Evolutionary conservation across 2,329 filamentous ascomycete species (phyloP), one percentile per base, ranked within the genome.

Genomic region (Alternaria postmessia): DNA sequence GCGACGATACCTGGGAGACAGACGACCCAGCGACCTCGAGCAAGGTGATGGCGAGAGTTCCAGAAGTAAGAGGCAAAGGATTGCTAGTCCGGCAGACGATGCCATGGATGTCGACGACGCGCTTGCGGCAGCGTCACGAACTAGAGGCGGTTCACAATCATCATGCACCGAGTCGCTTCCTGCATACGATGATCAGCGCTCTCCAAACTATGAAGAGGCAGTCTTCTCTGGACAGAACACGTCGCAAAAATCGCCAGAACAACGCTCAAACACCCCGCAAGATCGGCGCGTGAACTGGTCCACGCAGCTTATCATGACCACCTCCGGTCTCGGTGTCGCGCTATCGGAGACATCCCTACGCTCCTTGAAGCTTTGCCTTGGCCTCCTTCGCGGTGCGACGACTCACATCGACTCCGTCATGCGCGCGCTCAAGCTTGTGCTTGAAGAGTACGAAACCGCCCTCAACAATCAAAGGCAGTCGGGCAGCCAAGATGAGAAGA

Each of bases 341-440:
- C 93, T 99, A 86, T 96, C 91, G 71, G 91, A 96, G 18, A 91
- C 95, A 72, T 96, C 92, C 22, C 81, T 97, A 8, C 87, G 89
- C 52, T 95, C 91, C 62, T 82, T 99, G 42, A 93, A 92, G 69
- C 94, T 93, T 70, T 97, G 94, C 65, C 82, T 98, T 2, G 86
- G 86, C 24, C 91, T 93, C 85, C 82, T 98, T 47, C 87, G 89
- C 26, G 91, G 89, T 85, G 92, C 92, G 2, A 96, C 96, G 62
- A 88, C 88, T 7, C 91, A 93, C 74, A 88, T 98, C 57, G 88
- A 89, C 47, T 88, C 88, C 48, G 86, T 93, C 0, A 91, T 97
- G 64, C 82, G 86, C 16, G 89, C 90, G 3, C 80, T 98, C 4
- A 93, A 91, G 71, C 84, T 86, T 26, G 87, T 93, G 0, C 81